phyloP scores from a whole-genome alignment of 257 asterid species.

The Ballota nigra region DNA sequence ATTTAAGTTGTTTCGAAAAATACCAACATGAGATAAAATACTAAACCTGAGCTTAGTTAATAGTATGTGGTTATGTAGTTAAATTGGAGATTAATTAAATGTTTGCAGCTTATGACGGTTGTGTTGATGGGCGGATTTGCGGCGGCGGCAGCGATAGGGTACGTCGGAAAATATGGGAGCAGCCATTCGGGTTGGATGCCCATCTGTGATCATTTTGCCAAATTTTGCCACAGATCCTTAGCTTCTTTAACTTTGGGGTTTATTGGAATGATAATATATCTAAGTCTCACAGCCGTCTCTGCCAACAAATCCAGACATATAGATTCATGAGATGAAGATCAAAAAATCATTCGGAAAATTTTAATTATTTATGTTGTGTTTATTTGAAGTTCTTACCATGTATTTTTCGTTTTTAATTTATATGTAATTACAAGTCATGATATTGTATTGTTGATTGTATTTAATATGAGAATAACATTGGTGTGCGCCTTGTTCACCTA shows the following conservation, averaged over 20 bases:
- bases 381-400: background rate
- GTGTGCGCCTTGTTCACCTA: too few relatives aligned
- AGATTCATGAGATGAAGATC: background rate
- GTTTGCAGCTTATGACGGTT: conserved; percentile 33
- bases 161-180: conserved; percentile 61
- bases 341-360: background rate
- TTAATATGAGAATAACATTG: too few relatives aligned
- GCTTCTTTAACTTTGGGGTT: conserved; percentile 29
- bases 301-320: conserved; percentile 36
- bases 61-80: too few relatives aligned
- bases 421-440: background rate
- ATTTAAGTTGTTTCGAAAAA: too few relatives aligned
- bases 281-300: conserved; percentile 43
- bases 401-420: too few relatives aligned
- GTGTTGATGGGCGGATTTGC: conserved; percentile 57
- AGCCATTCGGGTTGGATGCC: conserved; percentile 53
- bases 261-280: conserved; percentile 25
- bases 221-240: conserved; percentile 42
- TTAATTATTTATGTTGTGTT: background rate
- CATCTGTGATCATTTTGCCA: conserved; percentile 52
- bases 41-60: too few relatives aligned
- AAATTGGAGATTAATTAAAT: too few relatives aligned
- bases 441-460: too few relatives aligned
- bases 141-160: conserved; percentile 47
- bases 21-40: too few relatives aligned